These are phyloP conservation scores for Sporothrix globosa DNA, from an alignment of 2,329 filamentous ascomycete genomes.

Conservation along the genomic window DNA sequence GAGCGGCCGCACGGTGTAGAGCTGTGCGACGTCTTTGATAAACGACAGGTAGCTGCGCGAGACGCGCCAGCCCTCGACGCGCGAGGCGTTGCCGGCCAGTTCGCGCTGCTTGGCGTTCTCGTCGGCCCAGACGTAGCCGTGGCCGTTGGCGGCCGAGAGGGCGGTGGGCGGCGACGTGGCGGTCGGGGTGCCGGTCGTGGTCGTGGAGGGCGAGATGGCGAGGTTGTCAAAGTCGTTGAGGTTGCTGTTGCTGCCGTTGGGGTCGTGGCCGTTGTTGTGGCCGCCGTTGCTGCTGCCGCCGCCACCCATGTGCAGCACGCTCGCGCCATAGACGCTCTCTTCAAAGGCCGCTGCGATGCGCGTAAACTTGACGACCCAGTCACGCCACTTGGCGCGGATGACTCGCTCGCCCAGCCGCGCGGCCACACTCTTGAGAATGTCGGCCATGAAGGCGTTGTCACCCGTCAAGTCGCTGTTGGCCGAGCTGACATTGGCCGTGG, in stretches of 20 bases:
- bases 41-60: conserved; percentile 95
- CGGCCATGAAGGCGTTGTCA: conserved; percentile 85
- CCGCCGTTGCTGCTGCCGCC: neutral
- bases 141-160: conserved; percentile 63
- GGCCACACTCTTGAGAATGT: conserved; percentile 79
- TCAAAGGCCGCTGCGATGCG: conserved; percentile 92
- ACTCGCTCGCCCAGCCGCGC: conserved; percentile 87
- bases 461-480: conserved; percentile 71
- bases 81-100: conserved; percentile 84
- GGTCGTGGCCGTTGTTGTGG: neutral
- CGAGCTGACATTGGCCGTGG: conserved; percentile 46
- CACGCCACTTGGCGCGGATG: conserved; percentile 88
- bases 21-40: conserved; percentile 75
- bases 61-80: conserved; percentile 96
- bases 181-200: conserved; percentile 42
- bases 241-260: conserved; percentile 22
- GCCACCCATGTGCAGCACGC: conserved; percentile 78
- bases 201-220: conserved; percentile 36
- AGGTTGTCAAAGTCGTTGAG: conserved; percentile 62
- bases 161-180: conserved; percentile 2
- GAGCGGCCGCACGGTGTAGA: conserved; percentile 68
- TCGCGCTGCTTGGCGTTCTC: conserved; percentile 80
- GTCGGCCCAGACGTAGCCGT: conserved; percentile 94
- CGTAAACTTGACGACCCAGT: conserved; percentile 93
- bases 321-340: conserved; percentile 91